Evolutionary conservation across 129 eudicot genomes (phyloP), one percentile per base, ranked within the genome.

Genomic region (Tanacetum coccineum): DNA sequence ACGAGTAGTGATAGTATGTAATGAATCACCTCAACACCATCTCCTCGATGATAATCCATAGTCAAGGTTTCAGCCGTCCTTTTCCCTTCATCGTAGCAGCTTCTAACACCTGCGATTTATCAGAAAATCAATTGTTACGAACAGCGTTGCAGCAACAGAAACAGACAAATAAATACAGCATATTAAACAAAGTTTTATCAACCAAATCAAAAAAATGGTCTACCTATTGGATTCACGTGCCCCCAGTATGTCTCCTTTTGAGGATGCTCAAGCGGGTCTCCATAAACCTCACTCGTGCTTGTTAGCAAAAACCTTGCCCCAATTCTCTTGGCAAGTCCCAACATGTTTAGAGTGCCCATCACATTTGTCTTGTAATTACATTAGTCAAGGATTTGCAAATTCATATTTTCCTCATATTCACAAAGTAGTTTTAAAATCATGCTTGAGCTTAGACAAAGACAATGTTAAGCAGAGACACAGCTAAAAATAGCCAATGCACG

Each of bases 211-310:
- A 2, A 36, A 39, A 7, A 19, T n/a, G 30, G 58, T 49, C 64
- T 57, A 83, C 95, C 97, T 66, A 90, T 90, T 19, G 97, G 97
- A 73, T 90, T 90, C 78, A 90, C 97, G 72, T 87, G 79, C 15
- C 97, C 97, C 95, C 97, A 90, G 57, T 90, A 90, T 9, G 97
- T 87, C 78, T 90, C 97, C 78, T 83, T 81, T 65, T 90, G 97
- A 40, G 97, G 95, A 75, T 89, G 96, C 79, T 89, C 87, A 66
- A 89, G 92, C 0, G 96, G 96, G 60, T 89, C 96, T 18, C 96
- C 94, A 79, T 89, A 89, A 52, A 89, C 96, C 77, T 89, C 96
- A 72, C 96, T 89, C 2, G 96, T 89, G 67, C 96, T 89, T 8
- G 96, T 89, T 40, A 86, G 84, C 79, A 89, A 69, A 62, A 89